Percentiles rank a stretch among this genome's conserved stretches.
These are phyloP conservation scores for Candida sithepensis DNA, from an alignment of 805 yeast genomes.

Conservation along the genomic window DNA sequence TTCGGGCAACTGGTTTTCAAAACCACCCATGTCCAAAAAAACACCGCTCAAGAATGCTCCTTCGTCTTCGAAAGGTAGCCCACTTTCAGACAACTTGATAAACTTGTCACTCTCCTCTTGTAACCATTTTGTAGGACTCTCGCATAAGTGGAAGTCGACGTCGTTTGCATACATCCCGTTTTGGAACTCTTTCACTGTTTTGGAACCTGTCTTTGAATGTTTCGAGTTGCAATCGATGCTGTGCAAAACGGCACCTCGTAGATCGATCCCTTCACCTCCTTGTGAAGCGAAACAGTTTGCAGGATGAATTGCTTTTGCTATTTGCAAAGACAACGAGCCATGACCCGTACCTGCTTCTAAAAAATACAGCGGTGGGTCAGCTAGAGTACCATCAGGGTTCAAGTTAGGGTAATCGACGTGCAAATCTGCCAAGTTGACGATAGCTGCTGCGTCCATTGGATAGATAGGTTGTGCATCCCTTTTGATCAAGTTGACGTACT, in stretches of 20 bases:
- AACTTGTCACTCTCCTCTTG: slow-evolving; percentile 22
- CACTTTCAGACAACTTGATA: slow-evolving; percentile 19
- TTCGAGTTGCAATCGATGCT: slow-evolving; percentile 38
- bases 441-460: slow-evolving; percentile 44
- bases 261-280: slow-evolving; percentile 13
- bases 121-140: slow-evolving; percentile 42
- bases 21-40: slow-evolving; percentile 46
- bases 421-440: slow-evolving; percentile 44
- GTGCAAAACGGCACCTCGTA: slow-evolving; percentile 45
- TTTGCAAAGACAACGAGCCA: slow-evolving; percentile 45
- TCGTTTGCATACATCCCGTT: slow-evolving; percentile 42
- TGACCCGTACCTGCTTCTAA: slow-evolving; percentile 57
- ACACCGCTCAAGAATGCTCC: slow-evolving; percentile 38
- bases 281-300: slow-evolving; percentile 35
- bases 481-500: slow-evolving; percentile 36
- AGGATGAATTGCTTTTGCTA: slow-evolving; percentile 39
- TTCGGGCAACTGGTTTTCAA: slow-evolving; percentile 31
- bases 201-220: slow-evolving; percentile 41
- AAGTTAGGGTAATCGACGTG: slow-evolving; percentile 38
- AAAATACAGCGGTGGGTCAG: slow-evolving; percentile 34
- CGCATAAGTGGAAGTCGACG: slow-evolving; percentile 41
- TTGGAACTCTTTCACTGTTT: slow-evolving; percentile 36
- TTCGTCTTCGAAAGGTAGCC: slow-evolving; percentile 22
- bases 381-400: slow-evolving; percentile 7
- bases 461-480: slow-evolving; percentile 52